A percentile compares a stretch with the other conserved stretches of the same genome.
These are phyloP conservation scores for Cyberlindnera galapagoensis DNA, from an alignment of 805 yeast genomes.

Conservation along the genomic window DNA sequence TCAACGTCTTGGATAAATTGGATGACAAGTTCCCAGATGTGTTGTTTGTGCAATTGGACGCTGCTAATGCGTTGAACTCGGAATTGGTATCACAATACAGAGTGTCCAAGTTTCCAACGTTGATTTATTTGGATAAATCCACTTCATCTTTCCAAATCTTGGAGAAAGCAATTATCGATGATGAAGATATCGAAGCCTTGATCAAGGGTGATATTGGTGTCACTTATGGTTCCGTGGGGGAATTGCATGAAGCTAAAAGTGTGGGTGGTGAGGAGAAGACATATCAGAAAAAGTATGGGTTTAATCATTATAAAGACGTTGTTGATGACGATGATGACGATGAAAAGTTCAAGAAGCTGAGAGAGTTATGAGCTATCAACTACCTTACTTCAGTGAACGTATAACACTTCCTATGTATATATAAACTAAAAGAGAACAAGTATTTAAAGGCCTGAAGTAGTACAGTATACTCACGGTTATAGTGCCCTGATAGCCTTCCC, in stretches of 20 bases:
- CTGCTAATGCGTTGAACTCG: conserved; percentile 22
- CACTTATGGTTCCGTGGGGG: conserved; percentile 6
- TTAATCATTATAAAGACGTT: conserved; percentile 19
- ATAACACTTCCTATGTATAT: too few relatives aligned
- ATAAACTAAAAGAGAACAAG: too few relatives aligned
- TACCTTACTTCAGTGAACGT: too few relatives aligned
- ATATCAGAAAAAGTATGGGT: conserved; percentile 5
- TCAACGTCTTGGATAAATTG: conserved; percentile 27
- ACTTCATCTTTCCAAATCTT: conserved; percentile 9
- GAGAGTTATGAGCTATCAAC: conserved; percentile 16
- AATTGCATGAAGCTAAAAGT: conserved; percentile 9
- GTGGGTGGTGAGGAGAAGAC: conserved; percentile 14
- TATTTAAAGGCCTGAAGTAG: too few relatives aligned
- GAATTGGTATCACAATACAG: conserved; percentile 23
- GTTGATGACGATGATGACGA: conserved; percentile 11
- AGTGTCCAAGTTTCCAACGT: conserved; percentile 27
- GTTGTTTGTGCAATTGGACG: conserved; percentile 29
- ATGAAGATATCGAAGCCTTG: conserved; percentile 22
- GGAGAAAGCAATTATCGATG: conserved; percentile 18
- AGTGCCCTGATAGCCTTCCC: too few relatives aligned
- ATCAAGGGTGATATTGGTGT: conserved; percentile 25
- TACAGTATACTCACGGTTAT: too few relatives aligned
- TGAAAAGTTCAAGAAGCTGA: conserved; percentile 15
- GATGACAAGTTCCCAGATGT: conserved; percentile 21
- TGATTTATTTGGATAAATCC: conserved; percentile 21